These are phyloP conservation scores for Cercophora samala DNA, from an alignment of 495 filamentous ascomycete genomes.

Conservation along the genomic window DNA sequence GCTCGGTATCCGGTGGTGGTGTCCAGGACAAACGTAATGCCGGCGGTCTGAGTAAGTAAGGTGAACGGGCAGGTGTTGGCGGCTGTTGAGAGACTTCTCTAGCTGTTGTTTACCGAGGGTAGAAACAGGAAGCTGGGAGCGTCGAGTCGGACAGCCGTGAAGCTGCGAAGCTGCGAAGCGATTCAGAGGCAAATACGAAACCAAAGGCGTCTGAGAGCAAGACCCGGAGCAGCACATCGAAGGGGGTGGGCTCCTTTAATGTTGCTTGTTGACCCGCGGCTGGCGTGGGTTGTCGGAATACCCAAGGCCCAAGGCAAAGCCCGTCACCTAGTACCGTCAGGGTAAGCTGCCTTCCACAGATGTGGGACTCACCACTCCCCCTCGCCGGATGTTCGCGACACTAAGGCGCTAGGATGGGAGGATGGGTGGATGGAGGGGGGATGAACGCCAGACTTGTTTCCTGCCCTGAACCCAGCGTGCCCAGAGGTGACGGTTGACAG, in stretches of 20 bases:
- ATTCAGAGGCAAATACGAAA: constrained; percentile 5
- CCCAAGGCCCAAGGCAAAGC: not conserved
- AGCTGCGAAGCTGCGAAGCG: not conserved
- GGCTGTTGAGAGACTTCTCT: no score
- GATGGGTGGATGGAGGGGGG: constrained; percentile 1
- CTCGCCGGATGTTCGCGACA: constrained; percentile 22
- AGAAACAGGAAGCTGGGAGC: not conserved
- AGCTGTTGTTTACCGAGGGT: not conserved
- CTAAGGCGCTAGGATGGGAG: constrained; percentile 27
- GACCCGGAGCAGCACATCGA: constrained; percentile 27
- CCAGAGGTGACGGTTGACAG: not conserved
- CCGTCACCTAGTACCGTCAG: not conserved
- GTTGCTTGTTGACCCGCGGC: not conserved
- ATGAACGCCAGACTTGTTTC: constrained; percentile 9
- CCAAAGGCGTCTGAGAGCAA: constrained; percentile 24
- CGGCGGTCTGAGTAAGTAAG: not conserved
- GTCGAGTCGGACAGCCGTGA: not conserved
- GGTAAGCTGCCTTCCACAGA: not conserved
- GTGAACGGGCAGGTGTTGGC: not conserved
- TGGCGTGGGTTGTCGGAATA: constrained; percentile 25
- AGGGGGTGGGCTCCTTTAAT: constrained; percentile 32
- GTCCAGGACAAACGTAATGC: constrained; percentile 2
- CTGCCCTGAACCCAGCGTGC: constrained; percentile 12
- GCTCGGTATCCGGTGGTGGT: not conserved
- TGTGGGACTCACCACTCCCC: not conserved